Conservation (phyloP, 352 stramenopile genomes). For the Pythium brassicae region DNA sequence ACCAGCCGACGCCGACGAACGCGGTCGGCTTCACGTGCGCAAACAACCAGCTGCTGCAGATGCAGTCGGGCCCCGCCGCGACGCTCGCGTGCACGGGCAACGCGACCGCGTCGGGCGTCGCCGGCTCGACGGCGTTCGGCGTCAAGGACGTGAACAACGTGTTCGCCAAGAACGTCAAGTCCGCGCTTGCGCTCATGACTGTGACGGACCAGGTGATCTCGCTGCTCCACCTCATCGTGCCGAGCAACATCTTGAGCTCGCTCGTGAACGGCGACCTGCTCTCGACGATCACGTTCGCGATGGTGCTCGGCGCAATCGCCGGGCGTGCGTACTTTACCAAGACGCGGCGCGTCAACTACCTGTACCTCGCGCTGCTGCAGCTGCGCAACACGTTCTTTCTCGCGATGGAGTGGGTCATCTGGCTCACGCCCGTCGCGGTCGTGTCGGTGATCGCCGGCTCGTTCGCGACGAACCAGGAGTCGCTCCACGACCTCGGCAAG, state of each 20-base stretch:
- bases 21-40: constrained; percentile 44
- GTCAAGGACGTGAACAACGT: constrained; percentile 45
- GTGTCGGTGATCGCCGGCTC: constrained; percentile 59
- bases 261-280: constrained; percentile 48
- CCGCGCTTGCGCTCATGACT: constrained; percentile 34
- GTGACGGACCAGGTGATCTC: constrained; percentile 56
- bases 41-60: constrained; percentile 30
- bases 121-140: constrained; percentile 27
- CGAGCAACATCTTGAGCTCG: constrained; percentile 56
- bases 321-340: constrained; percentile 59
- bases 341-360: constrained; percentile 51
- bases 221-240: constrained; percentile 57
- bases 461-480: constrained; percentile 49
- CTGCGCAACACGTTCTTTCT: constrained; percentile 71
- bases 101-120: constrained; percentile 6
- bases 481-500: constrained; percentile 27
- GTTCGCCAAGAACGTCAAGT: constrained; percentile 38
- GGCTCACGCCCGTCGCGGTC: constrained; percentile 54
- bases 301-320: constrained; percentile 54
- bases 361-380: constrained; percentile 64
- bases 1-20: constrained; percentile 19
- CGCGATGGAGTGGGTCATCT: constrained; percentile 67
- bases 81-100: constrained; percentile 1
- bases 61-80: background rate
- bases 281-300: constrained; percentile 66